Evolutionary conservation across 257 asterid genomes (phyloP), one percentile per base, ranked within the genome.

Genomic region (Lycium ferocissimum): DNA sequence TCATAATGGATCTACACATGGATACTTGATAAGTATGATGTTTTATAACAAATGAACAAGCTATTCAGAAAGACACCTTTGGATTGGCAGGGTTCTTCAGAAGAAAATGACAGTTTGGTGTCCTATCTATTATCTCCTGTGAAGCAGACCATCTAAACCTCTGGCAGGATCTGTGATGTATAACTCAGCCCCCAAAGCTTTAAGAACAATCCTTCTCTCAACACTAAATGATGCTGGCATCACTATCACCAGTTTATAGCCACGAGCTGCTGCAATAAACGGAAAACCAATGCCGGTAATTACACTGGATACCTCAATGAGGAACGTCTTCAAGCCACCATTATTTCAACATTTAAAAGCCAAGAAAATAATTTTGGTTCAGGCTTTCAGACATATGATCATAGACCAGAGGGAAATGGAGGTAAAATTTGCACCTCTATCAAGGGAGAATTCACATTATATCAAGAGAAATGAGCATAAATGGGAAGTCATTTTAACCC

Each of bases 221-320:
- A 88, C 54, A 85, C 92, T 90, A 61, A 49, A 86, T 2, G 73
- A 83, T 62, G 85, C 82, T 58, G 92, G 92, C 92, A 90, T 90
- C 11, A 88, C 75, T 38, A 78, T 14, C 14, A 78, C 75, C n/a
- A 90, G 92, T 51, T 88, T 90, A 71, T 90, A 88, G 62, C 92
- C 92, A 81, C 65, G 83, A 47, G 88, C 54, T 57, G 89, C 89
- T 0, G 92, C 92, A 83, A 90, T 22, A 80, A 71, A 90, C 22
- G 91, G 90, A 51, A 90, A 91, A 83, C 89, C 92, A 67, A 90
- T 90, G 47, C 91, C 92, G 9, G 91, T 90, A 85, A 88, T 90
- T 18, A 89, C 92, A 76, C 92, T 69, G 58, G 92, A 88, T 15
- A 76, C 84, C 83, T 90, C 92, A 51, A 90, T 9, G 18, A 90